Base-by-base conservation (phyloP, 345 rosid species). In the Eucalyptus brandiana region DNA sequence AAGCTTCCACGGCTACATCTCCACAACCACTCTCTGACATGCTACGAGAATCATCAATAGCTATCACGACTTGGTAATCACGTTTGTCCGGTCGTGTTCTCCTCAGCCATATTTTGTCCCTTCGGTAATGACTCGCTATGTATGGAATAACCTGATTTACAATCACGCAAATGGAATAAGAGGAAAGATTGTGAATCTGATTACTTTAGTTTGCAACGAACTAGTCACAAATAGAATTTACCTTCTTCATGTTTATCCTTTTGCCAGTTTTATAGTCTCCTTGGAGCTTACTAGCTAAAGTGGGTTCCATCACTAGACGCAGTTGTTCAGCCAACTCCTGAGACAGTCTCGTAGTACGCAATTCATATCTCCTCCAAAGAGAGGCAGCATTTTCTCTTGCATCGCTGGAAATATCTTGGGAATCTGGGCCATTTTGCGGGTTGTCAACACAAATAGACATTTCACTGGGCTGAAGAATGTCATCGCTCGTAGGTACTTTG, bases 261-360 rank as follows among this genome's bases (percentile, higher is more conserved):
- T 98, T 97, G 72, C 99, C 99, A 58, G 98, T 97, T 93, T 95
- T 96, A 88, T 97, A 98, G 89, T 98, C 99, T 32, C 99, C 99
- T 92, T 94, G 97, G 83, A 98, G 99, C 90, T 97, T 98, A 93
- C 98, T 97, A 24, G 99, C 99, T 65, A 96, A 90, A 26, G 97
- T 97, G 65, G 99, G 99, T 93, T 96, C 99, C 97, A 98, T 87
- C 89, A 98, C 95, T 86, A 98, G 99, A 37, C 99, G 98, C 90
- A 98, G 91, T 86, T 96, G 99, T 92, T 98, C 99, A 89, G 99
- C 97, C 92, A 98, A 91, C 93, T 97, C 98, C 91, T 97, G 98
- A 62, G 99, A 97, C 89, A 96, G 91, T 92, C 95, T 96, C 50
- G 95, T 92, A 13, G 99, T 97, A 40, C 89, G 94, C 89, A 95